Base-by-base conservation (phyloP, 257 asterid species). In the Linaria vulgaris region DNA sequence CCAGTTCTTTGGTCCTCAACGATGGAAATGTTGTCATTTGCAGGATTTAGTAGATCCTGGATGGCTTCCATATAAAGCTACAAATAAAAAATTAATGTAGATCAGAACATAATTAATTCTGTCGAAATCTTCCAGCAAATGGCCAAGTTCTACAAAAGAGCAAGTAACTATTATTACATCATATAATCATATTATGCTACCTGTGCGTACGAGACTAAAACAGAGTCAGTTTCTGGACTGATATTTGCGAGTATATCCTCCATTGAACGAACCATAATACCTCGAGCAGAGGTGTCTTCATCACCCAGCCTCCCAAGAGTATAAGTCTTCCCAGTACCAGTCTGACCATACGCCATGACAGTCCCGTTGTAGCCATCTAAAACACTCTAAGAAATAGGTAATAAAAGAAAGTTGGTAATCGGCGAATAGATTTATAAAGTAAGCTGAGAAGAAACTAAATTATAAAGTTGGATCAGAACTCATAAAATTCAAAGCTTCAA, bases 331-430 rank as follows among this genome's bases (percentile, higher is more conserved):
- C 97, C 97, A 4, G 97, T 88, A 70, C 97, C 97, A 16, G 97
- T 91, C 77, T 90, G 97, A 61, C 97, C 97, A 57, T 90, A 90
- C 22, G 96, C 95, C 97, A 90, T 90, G 69, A 88, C 78, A 6
- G 97, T 90, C 62, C 97, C 97, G 53, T 91, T 91, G 76, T 88
- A 91, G 55, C 97, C 97, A 61, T 91, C 97, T 73, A 91, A 75
- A 66, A 91, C 97, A 82, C 96, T 85, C 97, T 91, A 34, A 34
- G 41, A 34, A 34, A 34, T 34, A 34, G 41, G 41, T 1, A 34
- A 8, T 34, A 34, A 34, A 34, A 34, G 41, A 34, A 34, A 34
- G 9, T 34, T 7, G 41, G 41, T 34, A 34, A 34, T 34, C 41
- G 10, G 41, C 11, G 9, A 34, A 7, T 3, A 34, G 41, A 7